Conservation (phyloP, 225 moss, liverwort and hornwort species). For the Pseudoscleropodium purum region DNA sequence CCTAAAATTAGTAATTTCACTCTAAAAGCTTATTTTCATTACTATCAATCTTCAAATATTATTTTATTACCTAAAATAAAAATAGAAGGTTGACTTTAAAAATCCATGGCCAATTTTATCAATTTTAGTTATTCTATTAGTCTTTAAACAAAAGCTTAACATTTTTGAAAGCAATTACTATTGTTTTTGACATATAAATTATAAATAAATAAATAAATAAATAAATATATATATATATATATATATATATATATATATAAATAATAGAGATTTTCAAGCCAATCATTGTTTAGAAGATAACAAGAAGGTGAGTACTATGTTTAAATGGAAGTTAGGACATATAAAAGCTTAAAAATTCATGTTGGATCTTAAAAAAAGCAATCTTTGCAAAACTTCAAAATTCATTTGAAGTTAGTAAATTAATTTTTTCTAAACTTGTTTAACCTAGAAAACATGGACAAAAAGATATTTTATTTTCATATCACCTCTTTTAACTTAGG, state of each 20-base stretch:
- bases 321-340: neutral
- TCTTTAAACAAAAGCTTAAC: neutral
- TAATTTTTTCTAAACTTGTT: accelerated
- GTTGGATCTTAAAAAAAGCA: neutral
- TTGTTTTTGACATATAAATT: neutral
- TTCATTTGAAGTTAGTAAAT: neutral
- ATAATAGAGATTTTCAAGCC: neutral
- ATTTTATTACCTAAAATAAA: neutral
- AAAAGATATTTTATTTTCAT: neutral
- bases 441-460: neutral
- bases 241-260: too few species aligned
- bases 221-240: too few species aligned
- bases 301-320: accelerated
- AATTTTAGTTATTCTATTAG: neutral
- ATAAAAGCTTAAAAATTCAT: neutral
- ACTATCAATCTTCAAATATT: neutral
- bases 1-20: neutral
- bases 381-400: neutral
- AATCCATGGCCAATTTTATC: too few species aligned
- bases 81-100: neutral
- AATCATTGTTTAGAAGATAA: neutral
- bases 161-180: neutral
- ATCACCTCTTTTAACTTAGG: neutral
- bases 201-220: too few species aligned
- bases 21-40: neutral